These are phyloP conservation scores for Microcyclospora pomicola DNA, from an alignment of 2,329 filamentous ascomycete species.

Conservation along the genomic window DNA sequence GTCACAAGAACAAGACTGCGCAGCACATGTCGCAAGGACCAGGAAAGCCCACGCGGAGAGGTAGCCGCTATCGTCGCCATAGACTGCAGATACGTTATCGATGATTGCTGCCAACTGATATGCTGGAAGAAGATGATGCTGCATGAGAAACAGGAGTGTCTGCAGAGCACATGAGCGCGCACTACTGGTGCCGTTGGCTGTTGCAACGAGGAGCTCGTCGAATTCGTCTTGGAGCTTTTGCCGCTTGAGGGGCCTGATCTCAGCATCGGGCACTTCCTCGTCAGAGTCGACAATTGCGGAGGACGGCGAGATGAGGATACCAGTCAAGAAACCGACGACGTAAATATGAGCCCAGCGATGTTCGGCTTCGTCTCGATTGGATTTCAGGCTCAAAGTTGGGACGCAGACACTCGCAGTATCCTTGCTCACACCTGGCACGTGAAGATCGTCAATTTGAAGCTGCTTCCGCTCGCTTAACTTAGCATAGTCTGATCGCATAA, in stretches of 20 bases:
- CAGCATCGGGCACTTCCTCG: slow-evolving; percentile 5
- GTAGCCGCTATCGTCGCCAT: slow-evolving; percentile 50
- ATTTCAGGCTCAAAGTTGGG: slow-evolving; percentile 15
- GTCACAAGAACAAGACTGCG: slow-evolving; percentile 29
- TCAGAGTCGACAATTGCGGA: slow-evolving; percentile 1
- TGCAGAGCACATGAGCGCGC: slow-evolving; percentile 40
- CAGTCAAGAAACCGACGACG: slow-evolving; percentile 25
- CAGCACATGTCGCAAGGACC: slow-evolving; percentile 51
- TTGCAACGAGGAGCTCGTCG: slow-evolving; percentile 26
- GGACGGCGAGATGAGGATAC: slow-evolving; percentile 2
- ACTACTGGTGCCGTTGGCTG: slow-evolving; percentile 22
- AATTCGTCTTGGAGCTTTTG: slow-evolving; percentile 24
- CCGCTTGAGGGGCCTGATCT: slow-evolving; percentile 22
- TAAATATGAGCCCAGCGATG: slow-evolving; percentile 25
- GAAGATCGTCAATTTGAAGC: slow-evolving; percentile 66
- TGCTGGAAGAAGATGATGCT: slow-evolving; percentile 20
- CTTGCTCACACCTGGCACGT: slow-evolving; percentile 9
- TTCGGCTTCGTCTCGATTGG: slow-evolving; percentile 18
- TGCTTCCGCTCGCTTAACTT: slow-evolving; percentile 55
- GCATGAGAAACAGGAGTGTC: slow-evolving; percentile 36
- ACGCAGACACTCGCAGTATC: background rate
- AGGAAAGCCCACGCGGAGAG: slow-evolving; percentile 73
- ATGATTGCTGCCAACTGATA: slow-evolving; percentile 7
- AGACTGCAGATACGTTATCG: slow-evolving; percentile 8
- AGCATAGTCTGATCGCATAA: slow-evolving; percentile 66